Conservation (phyloP, 108 stramenopile genomes). For the Cyclotella distinguenda region DNA sequence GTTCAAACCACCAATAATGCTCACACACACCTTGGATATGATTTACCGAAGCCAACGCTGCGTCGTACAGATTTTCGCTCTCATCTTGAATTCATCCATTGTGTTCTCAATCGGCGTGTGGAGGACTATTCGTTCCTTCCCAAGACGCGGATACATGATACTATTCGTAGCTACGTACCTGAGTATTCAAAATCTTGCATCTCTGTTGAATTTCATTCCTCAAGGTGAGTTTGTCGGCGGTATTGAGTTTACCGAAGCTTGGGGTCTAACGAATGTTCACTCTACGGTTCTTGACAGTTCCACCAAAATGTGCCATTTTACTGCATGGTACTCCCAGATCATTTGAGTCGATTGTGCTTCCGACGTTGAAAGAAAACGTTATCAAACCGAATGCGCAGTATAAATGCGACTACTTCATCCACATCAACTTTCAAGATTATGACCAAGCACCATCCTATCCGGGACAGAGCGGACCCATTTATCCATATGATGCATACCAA, state of each 20-base stretch:
- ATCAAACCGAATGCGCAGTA: slow-evolving; percentile 52
- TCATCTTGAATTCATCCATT: neutral
- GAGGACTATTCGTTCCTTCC: neutral
- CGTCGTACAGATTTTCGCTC: no score
- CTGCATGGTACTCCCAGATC: slow-evolving; percentile 59
- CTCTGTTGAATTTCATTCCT: neutral
- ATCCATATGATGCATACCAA: slow-evolving; percentile 47
- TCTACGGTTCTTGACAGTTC: neutral
- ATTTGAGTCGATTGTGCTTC: slow-evolving; percentile 54
- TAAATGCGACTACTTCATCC: slow-evolving; percentile 60
- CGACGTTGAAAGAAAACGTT: slow-evolving; percentile 50
- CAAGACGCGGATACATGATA: neutral
- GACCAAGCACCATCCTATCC: slow-evolving; percentile 38
- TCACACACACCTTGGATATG: no score
- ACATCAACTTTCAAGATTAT: slow-evolving; percentile 29
- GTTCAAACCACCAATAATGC: no score
- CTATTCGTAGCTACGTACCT: neutral
- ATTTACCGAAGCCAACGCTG: no score
- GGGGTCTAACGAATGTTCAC: neutral
- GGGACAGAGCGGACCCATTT: slow-evolving; percentile 44
- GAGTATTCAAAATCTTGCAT: neutral
- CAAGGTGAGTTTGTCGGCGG: neutral
- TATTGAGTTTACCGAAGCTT: neutral
- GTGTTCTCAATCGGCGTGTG: neutral
- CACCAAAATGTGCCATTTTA: slow-evolving; percentile 29